Evolutionary conservation across 768 basidiomycete species (phyloP).

Genomic region (Heimioporus sp.): DNA sequence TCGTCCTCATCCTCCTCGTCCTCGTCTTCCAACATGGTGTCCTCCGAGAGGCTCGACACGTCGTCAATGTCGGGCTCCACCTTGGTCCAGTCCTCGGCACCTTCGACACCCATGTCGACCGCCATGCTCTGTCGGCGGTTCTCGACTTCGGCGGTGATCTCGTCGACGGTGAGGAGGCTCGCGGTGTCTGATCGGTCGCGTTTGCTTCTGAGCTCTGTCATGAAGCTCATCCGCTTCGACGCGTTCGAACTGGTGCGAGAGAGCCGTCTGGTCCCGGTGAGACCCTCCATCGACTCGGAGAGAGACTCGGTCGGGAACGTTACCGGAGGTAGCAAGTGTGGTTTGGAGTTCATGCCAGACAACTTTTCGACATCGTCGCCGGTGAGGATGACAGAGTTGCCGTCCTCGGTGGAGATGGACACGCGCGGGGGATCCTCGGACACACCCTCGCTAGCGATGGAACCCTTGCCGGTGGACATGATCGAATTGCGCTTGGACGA

Average conservation of each 20-base stretch:
- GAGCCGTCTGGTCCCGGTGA: conserved; percentile 37
- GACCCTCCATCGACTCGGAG: conserved; percentile 70
- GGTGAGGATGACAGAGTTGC: conserved; percentile 60
- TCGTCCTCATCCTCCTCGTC: conserved; percentile 50
- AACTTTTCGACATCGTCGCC: conserved; percentile 42
- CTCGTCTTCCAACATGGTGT: conserved; percentile 46
- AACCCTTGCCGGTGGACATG: conserved; percentile 35
- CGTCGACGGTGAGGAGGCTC: conserved; percentile 92
- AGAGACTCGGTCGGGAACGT: conserved; percentile 76
- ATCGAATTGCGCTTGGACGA: conserved; percentile 46
- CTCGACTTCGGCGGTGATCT: conserved; percentile 95
- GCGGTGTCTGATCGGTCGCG: conserved; percentile 87
- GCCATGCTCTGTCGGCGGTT: conserved; percentile 53
- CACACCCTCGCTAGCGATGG: conserved; percentile 17
- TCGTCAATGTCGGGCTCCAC: conserved; percentile 56
- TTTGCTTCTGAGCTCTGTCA: conserved; percentile 78
- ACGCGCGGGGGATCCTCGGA: conserved; percentile 63
- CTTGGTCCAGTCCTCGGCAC: conserved; percentile 71
- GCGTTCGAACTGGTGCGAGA: conserved; percentile 47
- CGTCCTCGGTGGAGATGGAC: conserved; percentile 75
- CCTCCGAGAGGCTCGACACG: conserved; percentile 45
- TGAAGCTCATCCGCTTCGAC: conserved; percentile 71
- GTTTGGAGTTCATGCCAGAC: conserved; percentile 32
- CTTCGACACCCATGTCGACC: conserved; percentile 43
- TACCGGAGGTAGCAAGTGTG: conserved; percentile 74